Evolutionary conservation across 2,329 filamentous ascomycete species (phyloP).

Genomic region (Ceratocystis cacaofunesta): DNA sequence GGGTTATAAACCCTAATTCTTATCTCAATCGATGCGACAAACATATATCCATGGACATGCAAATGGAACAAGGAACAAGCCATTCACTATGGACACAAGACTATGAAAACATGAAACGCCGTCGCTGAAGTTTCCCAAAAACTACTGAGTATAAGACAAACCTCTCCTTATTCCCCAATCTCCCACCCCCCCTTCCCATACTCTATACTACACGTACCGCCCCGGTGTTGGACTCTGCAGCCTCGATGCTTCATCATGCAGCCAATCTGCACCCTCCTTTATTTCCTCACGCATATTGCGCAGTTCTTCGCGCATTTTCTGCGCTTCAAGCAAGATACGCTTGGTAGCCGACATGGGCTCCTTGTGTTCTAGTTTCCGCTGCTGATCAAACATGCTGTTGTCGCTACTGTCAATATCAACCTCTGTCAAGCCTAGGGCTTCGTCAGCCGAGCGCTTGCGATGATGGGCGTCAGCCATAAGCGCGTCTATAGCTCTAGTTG

Average conservation of each 20-base stretch:
- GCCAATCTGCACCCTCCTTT: conserved; percentile 34
- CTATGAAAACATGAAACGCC: no score
- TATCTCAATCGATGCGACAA: no score
- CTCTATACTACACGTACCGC: neutral
- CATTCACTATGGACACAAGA: no score
- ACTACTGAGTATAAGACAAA: neutral
- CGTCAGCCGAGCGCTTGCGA: conserved; percentile 24
- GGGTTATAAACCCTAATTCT: no score
- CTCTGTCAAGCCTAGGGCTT: conserved; percentile 18
- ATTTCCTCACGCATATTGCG: conserved; percentile 30
- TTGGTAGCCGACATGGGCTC: conserved; percentile 21
- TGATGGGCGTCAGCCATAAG: conserved; percentile 21
- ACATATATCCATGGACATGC: no score
- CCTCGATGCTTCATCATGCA: conserved; percentile 30
- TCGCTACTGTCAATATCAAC: neutral
- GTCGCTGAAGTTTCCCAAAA: no score
- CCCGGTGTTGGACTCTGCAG: conserved; percentile 25
- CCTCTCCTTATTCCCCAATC: neutral
- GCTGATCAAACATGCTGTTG: neutral
- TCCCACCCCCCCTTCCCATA: neutral
- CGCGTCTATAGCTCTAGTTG: conserved; percentile 15
- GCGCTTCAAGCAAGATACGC: conserved; percentile 30
- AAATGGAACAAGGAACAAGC: no score
- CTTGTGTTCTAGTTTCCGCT: conserved; percentile 15
- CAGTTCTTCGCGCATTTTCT: conserved; percentile 29